Conservation (phyloP, 306 rosid species). For the Acacia crassicarpa region DNA sequence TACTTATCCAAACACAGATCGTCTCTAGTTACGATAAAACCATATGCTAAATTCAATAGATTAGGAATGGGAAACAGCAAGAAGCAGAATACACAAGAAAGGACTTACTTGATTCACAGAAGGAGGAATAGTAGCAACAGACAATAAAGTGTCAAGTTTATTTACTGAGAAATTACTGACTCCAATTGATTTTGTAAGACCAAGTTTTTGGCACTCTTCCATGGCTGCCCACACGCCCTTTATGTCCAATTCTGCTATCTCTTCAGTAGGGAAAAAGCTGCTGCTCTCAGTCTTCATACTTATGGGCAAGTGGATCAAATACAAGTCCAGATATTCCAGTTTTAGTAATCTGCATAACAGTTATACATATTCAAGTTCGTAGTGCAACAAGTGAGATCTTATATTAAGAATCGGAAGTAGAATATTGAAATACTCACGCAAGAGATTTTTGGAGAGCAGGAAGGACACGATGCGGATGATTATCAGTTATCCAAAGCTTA, state of each 20-base stretch:
- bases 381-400: too few relatives aligned
- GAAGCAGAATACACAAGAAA: not conserved
- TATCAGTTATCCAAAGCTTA: constrained; percentile 8
- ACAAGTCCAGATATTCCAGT: not conserved
- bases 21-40: not conserved
- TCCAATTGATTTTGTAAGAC: constrained; percentile 58
- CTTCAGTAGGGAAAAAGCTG: not conserved
- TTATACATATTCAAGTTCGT: too few relatives aligned
- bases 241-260: constrained; percentile 29
- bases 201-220: constrained; percentile 30
- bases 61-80: not conserved
- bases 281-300: not conserved
- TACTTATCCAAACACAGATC: too few relatives aligned
- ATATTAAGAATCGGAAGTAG: too few relatives aligned
- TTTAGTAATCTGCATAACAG: not conserved
- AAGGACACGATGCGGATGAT: not conserved
- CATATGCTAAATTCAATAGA: not conserved
- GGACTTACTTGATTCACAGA: constrained; percentile 41
- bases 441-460: not conserved
- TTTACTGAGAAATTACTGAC: constrained; percentile 53
- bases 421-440: not conserved
- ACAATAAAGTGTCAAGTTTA: constrained; percentile 42
- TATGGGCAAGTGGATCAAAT: not conserved
- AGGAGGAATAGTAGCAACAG: constrained; percentile 49
- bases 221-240: constrained; percentile 28